Evolutionary conservation across 2,329 filamentous ascomycete genomes (phyloP), one percentile per base, ranked within the genome.

Genomic region (Penicillium sclerotigenum): DNA sequence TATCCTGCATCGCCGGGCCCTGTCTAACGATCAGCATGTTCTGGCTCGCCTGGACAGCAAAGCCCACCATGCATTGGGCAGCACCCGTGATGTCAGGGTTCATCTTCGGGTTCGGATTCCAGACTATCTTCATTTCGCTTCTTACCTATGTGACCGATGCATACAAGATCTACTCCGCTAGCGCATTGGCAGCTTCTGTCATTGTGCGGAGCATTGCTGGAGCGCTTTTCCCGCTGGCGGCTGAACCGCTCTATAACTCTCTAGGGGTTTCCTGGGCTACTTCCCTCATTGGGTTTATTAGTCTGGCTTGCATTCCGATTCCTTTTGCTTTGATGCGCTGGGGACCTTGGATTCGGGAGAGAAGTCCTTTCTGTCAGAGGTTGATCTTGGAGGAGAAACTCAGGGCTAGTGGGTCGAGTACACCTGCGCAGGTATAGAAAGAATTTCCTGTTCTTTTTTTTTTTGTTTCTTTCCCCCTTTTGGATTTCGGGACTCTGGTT

Each of bases 1-100:
- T 92, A 2, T 88, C 87, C 5, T 88, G 84, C 66, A 64, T 90
- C 18, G 88, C 87, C 1, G 87, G 88, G 0, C 87, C 88, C 0
- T 75, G 88, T 40, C 81, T 85, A 1, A 79, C 83, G 31, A 77
- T 67, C 42, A 66, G 64, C 22, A 59, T 71, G 13, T 88, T 60
- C 69, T 84, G 57, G 87, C 79, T 88, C 16, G 86, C 83, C 20
- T 88, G 81, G 81, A 80, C 81, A 1, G 77, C 84, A 1, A 74
- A 73, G 5, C 54, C 71, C 0, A 71, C 68, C 7, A 71, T 84
- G 7, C 74, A 79, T 47, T 86, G 83, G 67, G 77, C 79, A 10
- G 79, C 77, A 2, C 85, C 85, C 3, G 81, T 86, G 66, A 67
- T 87, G 10, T 83, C 83, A 0, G 85, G 86, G 0, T 64, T 87